Conservation (phyloP, 306 rosid species). For the Sphenostylis stenocarpa region DNA sequence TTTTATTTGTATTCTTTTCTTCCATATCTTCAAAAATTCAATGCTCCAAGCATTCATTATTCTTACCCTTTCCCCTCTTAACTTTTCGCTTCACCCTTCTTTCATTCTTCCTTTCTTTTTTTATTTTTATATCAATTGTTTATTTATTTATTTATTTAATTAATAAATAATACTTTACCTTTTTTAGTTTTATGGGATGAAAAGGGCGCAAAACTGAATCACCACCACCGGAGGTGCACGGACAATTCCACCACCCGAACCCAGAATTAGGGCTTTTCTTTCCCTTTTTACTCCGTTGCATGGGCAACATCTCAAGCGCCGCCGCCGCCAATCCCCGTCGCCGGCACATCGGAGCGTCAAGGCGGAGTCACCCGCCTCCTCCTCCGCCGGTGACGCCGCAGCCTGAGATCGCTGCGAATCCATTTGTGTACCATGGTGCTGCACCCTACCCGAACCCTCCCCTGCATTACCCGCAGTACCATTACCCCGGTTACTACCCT, state of each 20-base stretch:
- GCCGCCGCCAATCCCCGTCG: conserved; percentile 47
- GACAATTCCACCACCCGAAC: neutral
- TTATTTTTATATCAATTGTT: neutral
- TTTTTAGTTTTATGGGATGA: neutral
- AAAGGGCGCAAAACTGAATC: neutral
- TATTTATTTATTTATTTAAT: neutral
- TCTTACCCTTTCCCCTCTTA: neutral
- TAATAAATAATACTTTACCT: neutral
- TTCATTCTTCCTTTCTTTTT: neutral
- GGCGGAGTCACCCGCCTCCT: conserved; percentile 63
- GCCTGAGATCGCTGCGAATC: conserved; percentile 65
- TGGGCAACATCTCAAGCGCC: conserved; percentile 80
- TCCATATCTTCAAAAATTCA: neutral
- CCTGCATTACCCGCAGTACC: conserved; percentile 37
- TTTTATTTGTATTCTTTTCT: neutral
- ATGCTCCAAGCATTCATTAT: conserved; percentile 5
- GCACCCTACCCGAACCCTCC: conserved; percentile 51
- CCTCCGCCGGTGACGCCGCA: conserved; percentile 64
- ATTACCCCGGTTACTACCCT: conserved; percentile 42
- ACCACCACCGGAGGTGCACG: neutral
- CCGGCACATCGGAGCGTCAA: conserved; percentile 29
- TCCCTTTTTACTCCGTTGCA: neutral
- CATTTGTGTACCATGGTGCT: conserved; percentile 56
- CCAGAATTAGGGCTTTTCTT: conserved; percentile 12
- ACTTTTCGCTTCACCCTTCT: neutral